A percentile compares a stretch with the other conserved stretches of the same genome.
Evolutionary conservation across 2,329 filamentous ascomycete species (phyloP).

Genomic region (Diaporthe australafricana): DNA sequence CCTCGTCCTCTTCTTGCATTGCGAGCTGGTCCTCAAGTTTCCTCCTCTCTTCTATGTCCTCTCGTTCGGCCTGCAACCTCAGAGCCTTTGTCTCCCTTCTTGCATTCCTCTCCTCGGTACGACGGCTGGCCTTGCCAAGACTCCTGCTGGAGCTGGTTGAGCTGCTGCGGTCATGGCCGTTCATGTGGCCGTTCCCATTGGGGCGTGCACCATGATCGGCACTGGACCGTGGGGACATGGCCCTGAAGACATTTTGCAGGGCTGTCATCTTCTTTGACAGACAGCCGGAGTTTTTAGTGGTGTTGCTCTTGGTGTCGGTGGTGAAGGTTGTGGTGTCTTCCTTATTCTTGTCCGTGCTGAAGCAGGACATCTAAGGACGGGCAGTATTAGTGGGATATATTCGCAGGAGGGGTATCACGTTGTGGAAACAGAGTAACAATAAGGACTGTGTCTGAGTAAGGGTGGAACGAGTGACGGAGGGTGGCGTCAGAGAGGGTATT

Average conservation of each 20-base stretch:
- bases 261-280: slow-evolving; percentile 31
- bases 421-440: not conserved
- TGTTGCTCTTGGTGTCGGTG: not conserved
- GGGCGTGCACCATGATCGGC: slow-evolving; percentile 19
- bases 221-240: slow-evolving; percentile 37
- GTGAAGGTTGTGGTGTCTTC: not conserved
- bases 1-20: slow-evolving; percentile 44
- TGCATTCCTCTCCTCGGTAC: slow-evolving; percentile 46
- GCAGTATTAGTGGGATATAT: not conserved
- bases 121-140: slow-evolving; percentile 28
- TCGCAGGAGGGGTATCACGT: slow-evolving; percentile 2
- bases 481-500: not conserved
- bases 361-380: slow-evolving; percentile 1
- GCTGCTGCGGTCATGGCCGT: slow-evolving; percentile 17
- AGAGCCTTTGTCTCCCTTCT: slow-evolving; percentile 45
- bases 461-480: not conserved
- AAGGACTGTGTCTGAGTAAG: not conserved
- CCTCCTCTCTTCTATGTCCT: slow-evolving; percentile 47
- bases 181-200: not conserved
- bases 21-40: slow-evolving; percentile 49
- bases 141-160: slow-evolving; percentile 26
- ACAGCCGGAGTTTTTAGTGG: not conserved
- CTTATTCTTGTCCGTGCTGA: slow-evolving; percentile 9
- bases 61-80: slow-evolving; percentile 37
- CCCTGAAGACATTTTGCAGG: slow-evolving; percentile 36